Evolutionary conservation across 169 alveolate species (phyloP).

Genomic region (Babesia sp.): DNA sequence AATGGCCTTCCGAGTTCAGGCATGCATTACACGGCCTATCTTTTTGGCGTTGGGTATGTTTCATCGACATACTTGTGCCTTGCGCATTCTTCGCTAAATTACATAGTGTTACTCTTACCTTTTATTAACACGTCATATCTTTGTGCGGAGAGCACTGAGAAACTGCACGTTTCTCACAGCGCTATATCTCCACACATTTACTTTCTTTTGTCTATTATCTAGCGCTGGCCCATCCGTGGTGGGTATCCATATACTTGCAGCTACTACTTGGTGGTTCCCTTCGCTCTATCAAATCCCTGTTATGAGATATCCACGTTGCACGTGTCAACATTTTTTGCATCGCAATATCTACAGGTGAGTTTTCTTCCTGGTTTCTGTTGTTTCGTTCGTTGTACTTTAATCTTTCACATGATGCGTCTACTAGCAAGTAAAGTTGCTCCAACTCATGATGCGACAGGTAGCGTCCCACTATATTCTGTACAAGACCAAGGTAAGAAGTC

Average conservation of each 20-base stretch:
- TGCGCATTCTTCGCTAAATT: background rate
- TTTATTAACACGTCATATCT: background rate
- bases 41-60: constrained; percentile 72
- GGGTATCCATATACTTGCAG: constrained; percentile 1
- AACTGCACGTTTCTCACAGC: too few relatives aligned
- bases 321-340: background rate
- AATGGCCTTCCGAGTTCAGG: constrained; percentile 61
- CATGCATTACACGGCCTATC: constrained; percentile 71
- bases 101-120: background rate
- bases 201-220: background rate
- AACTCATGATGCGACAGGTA: constrained; percentile 32
- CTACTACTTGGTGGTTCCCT: constrained; percentile 16
- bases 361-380: background rate
- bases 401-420: too few relatives aligned
- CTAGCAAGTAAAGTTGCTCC: too few relatives aligned
- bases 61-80: background rate
- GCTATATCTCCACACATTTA: too few relatives aligned
- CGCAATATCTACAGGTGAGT: constrained; percentile 31
- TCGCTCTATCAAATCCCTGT: constrained; percentile 22
- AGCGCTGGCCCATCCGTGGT: background rate
- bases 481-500: constrained; percentile 15
- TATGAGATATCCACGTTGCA: background rate
- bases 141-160: too few relatives aligned
- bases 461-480: constrained; percentile 44
- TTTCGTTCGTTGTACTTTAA: background rate